Percentiles rank a stretch among this genome's conserved stretches.
phyloP scores from a whole-genome alignment of 2,329 filamentous ascomycete genomes.

The Aspergillus pseudoglaucus region DNA sequence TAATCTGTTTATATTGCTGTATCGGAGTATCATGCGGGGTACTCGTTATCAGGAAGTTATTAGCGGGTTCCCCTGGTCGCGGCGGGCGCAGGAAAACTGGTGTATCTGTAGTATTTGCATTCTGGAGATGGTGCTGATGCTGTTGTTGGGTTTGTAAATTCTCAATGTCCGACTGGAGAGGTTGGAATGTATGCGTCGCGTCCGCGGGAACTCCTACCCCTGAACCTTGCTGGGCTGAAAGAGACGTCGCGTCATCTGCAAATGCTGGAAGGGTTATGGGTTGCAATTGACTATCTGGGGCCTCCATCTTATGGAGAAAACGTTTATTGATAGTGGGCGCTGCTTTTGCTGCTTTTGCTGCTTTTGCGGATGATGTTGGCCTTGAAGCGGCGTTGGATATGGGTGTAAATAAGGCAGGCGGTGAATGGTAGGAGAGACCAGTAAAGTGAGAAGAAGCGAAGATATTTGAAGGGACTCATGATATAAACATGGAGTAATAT shows the following conservation, averaged over 20 bases:
- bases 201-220: slow-evolving; percentile 12
- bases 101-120: not conserved
- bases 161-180: slow-evolving; percentile 19
- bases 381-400: slow-evolving; percentile 21
- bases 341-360: slow-evolving; percentile 32
- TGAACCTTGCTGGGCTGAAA: slow-evolving; percentile 9
- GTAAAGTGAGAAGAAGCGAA: not conserved
- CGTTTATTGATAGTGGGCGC: slow-evolving; percentile 11
- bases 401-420: not conserved
- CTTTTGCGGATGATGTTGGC: slow-evolving; percentile 21
- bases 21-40: not conserved
- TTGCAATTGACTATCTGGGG: slow-evolving; percentile 9
- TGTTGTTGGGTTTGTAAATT: slow-evolving; percentile 13
- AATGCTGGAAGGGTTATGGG: slow-evolving; percentile 16
- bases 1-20: slow-evolving; percentile 4
- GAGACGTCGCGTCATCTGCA: slow-evolving; percentile 16
- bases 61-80: slow-evolving; percentile 12
- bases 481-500: not conserved
- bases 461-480: not conserved
- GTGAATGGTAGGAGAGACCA: not conserved
- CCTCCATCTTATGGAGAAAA: slow-evolving; percentile 20
- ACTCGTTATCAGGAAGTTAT: slow-evolving; percentile 6
- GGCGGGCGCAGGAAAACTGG: slow-evolving; percentile 8
- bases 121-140: slow-evolving; percentile 6
- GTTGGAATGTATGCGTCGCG: slow-evolving; percentile 18